These are phyloP conservation scores for Hemileccinum hortonii DNA, from an alignment of 1,284 basidiomycete species.

Conservation along the genomic window DNA sequence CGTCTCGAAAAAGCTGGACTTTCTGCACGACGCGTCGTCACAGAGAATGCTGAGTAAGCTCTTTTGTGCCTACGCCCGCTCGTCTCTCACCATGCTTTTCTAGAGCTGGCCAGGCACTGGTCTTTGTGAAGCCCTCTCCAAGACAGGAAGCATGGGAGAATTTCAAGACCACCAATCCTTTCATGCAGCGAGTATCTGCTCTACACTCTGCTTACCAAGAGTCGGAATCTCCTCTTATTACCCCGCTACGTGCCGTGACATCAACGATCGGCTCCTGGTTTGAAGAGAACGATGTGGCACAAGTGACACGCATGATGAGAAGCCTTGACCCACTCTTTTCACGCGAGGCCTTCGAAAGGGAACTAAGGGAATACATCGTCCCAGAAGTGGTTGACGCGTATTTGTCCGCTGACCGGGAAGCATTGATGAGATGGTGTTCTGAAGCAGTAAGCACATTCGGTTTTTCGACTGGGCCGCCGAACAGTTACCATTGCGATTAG, in stretches of 20 bases:
- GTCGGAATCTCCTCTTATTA: conserved; percentile 89
- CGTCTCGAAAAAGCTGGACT: conserved; percentile 83
- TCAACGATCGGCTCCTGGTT: conserved; percentile 86
- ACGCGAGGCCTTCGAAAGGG: conserved; percentile 84
- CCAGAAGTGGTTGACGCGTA: conserved; percentile 98
- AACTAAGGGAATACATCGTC: conserved; percentile 94
- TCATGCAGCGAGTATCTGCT: conserved; percentile 60
- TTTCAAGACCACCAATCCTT: conserved; percentile 72
- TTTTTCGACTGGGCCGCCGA: neutral
- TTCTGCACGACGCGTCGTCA: conserved; percentile 55
- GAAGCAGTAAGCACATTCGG: conserved; percentile 75
- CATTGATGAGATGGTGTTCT: conserved; percentile 89
- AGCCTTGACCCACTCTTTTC: conserved; percentile 85
- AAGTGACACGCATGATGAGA: conserved; percentile 87
- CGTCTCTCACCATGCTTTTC: conserved; percentile 2
- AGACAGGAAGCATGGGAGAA: conserved; percentile 75
- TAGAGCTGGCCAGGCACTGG: conserved; percentile 83
- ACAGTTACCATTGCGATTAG: conserved; percentile 39
- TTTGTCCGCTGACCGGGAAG: conserved; percentile 83
- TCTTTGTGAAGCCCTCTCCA: conserved; percentile 79
- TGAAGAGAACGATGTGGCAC: conserved; percentile 97
- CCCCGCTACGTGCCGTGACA: conserved; percentile 80
- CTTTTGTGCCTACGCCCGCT: neutral
- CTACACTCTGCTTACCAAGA: conserved; percentile 83
- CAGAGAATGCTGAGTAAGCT: conserved; percentile 78